Base-by-base conservation (phyloP, 2,329 filamentous ascomycete species). In the Truncatella angustata region DNA sequence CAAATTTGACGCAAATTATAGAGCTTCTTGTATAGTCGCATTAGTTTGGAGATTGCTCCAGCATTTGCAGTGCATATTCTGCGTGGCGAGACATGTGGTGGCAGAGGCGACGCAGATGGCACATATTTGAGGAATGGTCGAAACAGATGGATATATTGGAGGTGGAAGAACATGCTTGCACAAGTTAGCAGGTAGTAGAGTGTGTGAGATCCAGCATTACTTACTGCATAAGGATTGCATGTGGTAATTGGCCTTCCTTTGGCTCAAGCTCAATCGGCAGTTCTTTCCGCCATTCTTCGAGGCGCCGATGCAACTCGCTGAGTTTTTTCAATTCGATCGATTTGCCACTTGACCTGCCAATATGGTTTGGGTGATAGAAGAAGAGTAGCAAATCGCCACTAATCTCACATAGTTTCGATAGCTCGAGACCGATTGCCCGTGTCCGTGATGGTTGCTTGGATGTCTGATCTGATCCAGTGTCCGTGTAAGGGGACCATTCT, bases 141-240 rank as follows among this genome's bases (percentile, higher is more conserved):
- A 75, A 97, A 97, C 4, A 97, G 84, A 64, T 97, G 92, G 54
- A 97, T 96, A 66, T 95, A 96, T 43, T 97, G 85, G 1, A 97
- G 80, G 64, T 97, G 92, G 69, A 93, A 96, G 71, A 97, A 96
- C 92, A 97, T 97, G 73, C 92, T 97, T 62, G 7, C 24, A 5
- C 18, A 43, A 14, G 57, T 72, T 49, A 72, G 60, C 34, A 1
- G 18, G 14, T 12, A 30, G 14, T 36, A 21, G 16, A 6, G 24
- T 21, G 10, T 4, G 32, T 3, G 12, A n/a, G 12, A 11, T 35
- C 18, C 23, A 47, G 36, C 21, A 10, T 23, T 35, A 49, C 91
- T 82, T 82, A 97, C 92, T 97, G 93, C 72, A 84, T 83, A 43
- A 86, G 69, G 28, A 86, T 79, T 18, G 95, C 88, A 61, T 91